Evolutionary conservation across 768 basidiomycete species (phyloP), one percentile per base, ranked within the genome.

Genomic region (Boletus edulis): DNA sequence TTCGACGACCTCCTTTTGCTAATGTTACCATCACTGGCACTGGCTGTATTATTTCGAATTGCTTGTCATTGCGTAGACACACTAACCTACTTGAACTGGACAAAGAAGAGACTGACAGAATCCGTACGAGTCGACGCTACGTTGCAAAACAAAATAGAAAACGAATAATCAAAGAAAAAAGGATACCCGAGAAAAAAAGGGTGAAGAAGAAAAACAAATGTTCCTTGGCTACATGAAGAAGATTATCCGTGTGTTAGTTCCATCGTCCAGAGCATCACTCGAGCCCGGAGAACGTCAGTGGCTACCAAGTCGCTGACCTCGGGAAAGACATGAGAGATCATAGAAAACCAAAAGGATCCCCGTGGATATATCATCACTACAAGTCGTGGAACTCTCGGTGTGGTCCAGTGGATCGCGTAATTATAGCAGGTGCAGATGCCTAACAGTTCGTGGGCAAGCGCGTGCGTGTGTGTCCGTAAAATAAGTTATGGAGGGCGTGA

Each of bases 91-190:
- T 49, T 32, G 37, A 57, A 40, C 50, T 13, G 54, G 18, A 50
- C 57, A 55, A 20, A 46, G 24, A 24, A 24, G 18, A 32, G 54
- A 54, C 24, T 3, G 17, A 70, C 65, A 63, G 64, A 31, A 57
- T 55, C 43, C 45, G 57, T 63, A 69, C 35, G 55, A 59, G 42
- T 44, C 57, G 51, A 59, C 22, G 7, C 49, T 57, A 64, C 15
- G 52, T 31, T 52, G 66, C 60, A 67, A 64, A 68, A 68, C 56
- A 63, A 63, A 55, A 67, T 70, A 69, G 64, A 70, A 72, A 65
- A 59, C 52, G 63, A 68, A 60, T 66, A 58, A 66, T 71, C 63
- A 67, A 57, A 50, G 41, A 56, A 58, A 31, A 46, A 46, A 12
- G 14, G 18, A 35, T 37, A 35, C 17, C 24, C n/a, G 22, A 45